Conservation (phyloP, 352 stramenopile species). For the Globisporangium cylindrosporum region DNA sequence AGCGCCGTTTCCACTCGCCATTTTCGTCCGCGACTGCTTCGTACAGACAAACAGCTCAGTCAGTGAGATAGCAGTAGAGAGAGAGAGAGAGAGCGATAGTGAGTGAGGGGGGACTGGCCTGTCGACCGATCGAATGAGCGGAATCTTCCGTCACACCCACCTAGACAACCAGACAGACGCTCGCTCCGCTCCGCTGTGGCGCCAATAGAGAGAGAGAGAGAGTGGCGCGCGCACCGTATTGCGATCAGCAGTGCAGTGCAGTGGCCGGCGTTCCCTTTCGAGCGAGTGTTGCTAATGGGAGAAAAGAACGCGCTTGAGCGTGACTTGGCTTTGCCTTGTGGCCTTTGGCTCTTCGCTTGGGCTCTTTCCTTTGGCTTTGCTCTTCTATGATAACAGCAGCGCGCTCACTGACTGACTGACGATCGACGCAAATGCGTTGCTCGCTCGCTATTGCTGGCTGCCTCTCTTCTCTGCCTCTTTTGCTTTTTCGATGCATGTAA, state of each 20-base stretch:
- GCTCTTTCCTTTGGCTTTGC: neutral
- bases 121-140: neutral
- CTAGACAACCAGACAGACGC: neutral
- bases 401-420: neutral
- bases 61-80: neutral
- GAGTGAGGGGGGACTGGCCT: neutral
- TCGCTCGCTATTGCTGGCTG: neutral
- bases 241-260: neutral
- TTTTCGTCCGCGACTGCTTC: neutral
- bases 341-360: neutral
- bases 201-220: neutral
- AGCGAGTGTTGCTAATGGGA: neutral
- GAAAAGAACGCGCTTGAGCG: neutral
- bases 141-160: neutral
- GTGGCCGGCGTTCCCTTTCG: neutral
- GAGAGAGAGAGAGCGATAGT: neutral
- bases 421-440: neutral
- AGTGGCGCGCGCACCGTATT: neutral
- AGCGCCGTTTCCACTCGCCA: neutral
- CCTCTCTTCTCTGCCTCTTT: conserved; percentile 3
- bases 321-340: neutral
- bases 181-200: neutral
- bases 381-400: neutral
- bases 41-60: neutral
- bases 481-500: neutral